These are phyloP conservation scores for Paecilomyces sp. DNA, from an alignment of 2,329 filamentous ascomycete genomes.

Conservation along the genomic window DNA sequence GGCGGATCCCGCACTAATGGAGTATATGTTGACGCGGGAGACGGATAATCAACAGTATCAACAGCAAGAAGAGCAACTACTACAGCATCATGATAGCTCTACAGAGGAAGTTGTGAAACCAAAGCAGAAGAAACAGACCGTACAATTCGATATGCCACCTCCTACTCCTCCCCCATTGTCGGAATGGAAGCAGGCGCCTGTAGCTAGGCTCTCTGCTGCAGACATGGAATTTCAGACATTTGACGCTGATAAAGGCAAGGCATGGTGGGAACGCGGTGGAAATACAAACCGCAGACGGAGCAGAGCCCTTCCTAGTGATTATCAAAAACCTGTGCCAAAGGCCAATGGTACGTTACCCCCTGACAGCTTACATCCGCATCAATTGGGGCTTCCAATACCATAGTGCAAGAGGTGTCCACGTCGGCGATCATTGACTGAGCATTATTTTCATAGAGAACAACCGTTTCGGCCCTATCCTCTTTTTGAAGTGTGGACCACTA, in stretches of 20 bases:
- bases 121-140: constrained; percentile 32
- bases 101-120: constrained; percentile 14
- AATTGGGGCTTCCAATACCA: not conserved
- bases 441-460: constrained; percentile 37
- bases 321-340: constrained; percentile 25
- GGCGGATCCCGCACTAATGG: constrained; percentile 1
- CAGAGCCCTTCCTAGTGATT: constrained; percentile 33
- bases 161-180: constrained; percentile 38
- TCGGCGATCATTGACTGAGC: constrained; percentile 17
- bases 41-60: not conserved
- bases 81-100: not conserved
- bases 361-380: not conserved
- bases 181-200: constrained; percentile 64
- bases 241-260: constrained; percentile 45
- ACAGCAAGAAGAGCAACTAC: not conserved
- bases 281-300: constrained; percentile 41
- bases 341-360: constrained; percentile 20
- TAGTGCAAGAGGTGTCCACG: not conserved
- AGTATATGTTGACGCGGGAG: not conserved
- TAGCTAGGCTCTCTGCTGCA: constrained; percentile 52
- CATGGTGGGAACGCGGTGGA: constrained; percentile 70
- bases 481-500: constrained; percentile 83
- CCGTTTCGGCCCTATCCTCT: constrained; percentile 74
- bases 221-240: constrained; percentile 53
- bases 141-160: constrained; percentile 41